phyloP scores from a whole-genome alignment of 805 yeast species.

The Saturnispora hagleri region DNA sequence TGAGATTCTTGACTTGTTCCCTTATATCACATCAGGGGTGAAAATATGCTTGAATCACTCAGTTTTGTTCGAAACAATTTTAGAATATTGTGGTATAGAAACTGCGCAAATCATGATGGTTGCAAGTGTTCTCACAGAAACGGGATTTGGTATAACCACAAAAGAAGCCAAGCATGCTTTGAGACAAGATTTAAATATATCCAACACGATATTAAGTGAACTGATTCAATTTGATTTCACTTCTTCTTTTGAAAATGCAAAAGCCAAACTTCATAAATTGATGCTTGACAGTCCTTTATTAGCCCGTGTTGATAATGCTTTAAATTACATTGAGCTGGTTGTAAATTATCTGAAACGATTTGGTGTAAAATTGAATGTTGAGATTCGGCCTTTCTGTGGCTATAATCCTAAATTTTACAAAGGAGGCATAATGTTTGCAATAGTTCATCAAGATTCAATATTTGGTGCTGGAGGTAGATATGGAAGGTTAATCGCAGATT shows the following conservation, averaged over 20 bases:
- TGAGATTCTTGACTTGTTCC: constrained; percentile 58
- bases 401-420: constrained; percentile 73
- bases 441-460: constrained; percentile 54
- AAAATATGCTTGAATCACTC: constrained; percentile 68
- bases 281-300: constrained; percentile 68
- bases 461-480: constrained; percentile 94
- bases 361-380: constrained; percentile 41
- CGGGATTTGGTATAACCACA: constrained; percentile 56
- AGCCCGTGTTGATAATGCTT: constrained; percentile 49
- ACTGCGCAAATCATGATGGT: constrained; percentile 65
- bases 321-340: constrained; percentile 55
- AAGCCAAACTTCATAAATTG: constrained; percentile 50
- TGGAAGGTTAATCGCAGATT: constrained; percentile 58
- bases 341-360: constrained; percentile 43
- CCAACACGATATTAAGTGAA: constrained; percentile 76
- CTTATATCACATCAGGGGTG: constrained; percentile 53
- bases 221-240: constrained; percentile 72
- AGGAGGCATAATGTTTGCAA: constrained; percentile 84
- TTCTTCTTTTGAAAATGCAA: constrained; percentile 57
- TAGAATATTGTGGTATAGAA: constrained; percentile 75
- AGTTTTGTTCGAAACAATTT: constrained; percentile 64
- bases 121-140: constrained; percentile 62
- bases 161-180: constrained; percentile 44
- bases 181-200: constrained; percentile 59
- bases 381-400: constrained; percentile 74